These are phyloP conservation scores for Theileria sp. DNA, from an alignment of 169 alveolate species.

Conservation along the genomic window DNA sequence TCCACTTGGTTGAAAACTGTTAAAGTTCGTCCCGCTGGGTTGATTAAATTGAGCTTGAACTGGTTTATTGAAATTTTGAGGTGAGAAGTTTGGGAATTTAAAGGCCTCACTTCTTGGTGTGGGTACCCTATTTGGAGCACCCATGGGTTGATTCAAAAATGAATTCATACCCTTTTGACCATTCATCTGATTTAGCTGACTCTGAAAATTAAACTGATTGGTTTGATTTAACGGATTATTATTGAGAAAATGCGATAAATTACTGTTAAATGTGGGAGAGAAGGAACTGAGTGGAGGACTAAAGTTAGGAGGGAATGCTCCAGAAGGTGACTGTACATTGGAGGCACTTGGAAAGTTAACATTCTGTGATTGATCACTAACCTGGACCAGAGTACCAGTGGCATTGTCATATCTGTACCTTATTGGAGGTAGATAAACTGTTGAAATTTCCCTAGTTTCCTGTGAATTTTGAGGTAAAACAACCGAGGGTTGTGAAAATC, in stretches of 20 bases:
- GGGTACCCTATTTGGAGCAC: neutral
- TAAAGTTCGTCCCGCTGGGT: neutral
- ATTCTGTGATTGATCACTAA: conserved; percentile 21
- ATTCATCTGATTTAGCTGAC: neutral
- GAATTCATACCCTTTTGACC: neutral
- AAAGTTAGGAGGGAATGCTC: neutral
- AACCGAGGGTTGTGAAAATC: neutral
- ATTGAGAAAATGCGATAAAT: neutral
- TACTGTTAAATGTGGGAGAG: neutral
- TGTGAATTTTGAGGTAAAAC: neutral
- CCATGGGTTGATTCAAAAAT: neutral
- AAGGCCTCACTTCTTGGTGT: neutral
- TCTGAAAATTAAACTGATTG: neutral
- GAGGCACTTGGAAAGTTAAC: neutral
- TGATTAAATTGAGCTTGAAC: neutral
- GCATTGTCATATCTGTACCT: conserved; percentile 54
- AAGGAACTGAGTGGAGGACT: neutral
- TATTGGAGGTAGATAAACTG: conserved; percentile 67
- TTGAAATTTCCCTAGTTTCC: conserved; percentile 40
- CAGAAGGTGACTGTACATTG: conserved; percentile 14
- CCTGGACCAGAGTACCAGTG: conserved; percentile 53
- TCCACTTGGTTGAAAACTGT: neutral
- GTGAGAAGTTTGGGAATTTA: neutral
- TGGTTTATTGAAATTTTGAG: neutral
- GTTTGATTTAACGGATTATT: neutral